phyloP scores from a whole-genome alignment of 371 early-diverging fungal genomes.

The Nematocida sp. region DNA sequence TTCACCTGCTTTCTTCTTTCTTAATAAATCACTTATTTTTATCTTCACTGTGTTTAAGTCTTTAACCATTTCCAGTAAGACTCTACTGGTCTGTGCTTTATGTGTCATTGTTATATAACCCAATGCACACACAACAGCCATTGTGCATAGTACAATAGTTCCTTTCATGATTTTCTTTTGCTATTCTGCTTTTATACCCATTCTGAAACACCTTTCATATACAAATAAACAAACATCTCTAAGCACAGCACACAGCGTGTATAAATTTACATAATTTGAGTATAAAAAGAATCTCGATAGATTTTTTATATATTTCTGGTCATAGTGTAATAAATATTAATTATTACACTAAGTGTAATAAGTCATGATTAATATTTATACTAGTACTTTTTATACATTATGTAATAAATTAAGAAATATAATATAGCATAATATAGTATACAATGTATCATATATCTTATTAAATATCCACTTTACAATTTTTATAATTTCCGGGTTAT shows the following conservation, averaged over 20 bases:
- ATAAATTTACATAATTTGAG: too few relatives aligned
- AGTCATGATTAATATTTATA: too few relatives aligned
- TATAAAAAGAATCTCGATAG: too few relatives aligned
- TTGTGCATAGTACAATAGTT: constrained; percentile 18
- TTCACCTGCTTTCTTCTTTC: not conserved
- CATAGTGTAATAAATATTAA: too few relatives aligned
- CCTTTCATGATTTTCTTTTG: constrained; percentile 24
- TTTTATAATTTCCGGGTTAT: too few relatives aligned
- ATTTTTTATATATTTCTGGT: too few relatives aligned
- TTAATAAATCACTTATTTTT: constrained; percentile 1
- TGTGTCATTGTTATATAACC: constrained; percentile 48
- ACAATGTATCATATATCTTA: too few relatives aligned
- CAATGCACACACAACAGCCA: constrained; percentile 14
- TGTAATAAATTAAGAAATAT: too few relatives aligned
- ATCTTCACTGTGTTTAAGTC: constrained; percentile 40
- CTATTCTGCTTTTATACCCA: constrained; percentile 28
- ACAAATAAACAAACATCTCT: constrained; percentile 38
- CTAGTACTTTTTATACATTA: too few relatives aligned
- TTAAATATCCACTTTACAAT: too few relatives aligned
- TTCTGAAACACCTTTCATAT: constrained; percentile 42
- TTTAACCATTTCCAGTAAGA: constrained; percentile 13
- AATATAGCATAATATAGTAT: too few relatives aligned
- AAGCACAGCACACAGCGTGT: not conserved
- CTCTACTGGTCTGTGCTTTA: constrained; percentile 10
- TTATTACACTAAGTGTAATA: too few relatives aligned